Conservation (phyloP, 495 filamentous ascomycete genomes). For the Clohesyomyces aquaticus region DNA sequence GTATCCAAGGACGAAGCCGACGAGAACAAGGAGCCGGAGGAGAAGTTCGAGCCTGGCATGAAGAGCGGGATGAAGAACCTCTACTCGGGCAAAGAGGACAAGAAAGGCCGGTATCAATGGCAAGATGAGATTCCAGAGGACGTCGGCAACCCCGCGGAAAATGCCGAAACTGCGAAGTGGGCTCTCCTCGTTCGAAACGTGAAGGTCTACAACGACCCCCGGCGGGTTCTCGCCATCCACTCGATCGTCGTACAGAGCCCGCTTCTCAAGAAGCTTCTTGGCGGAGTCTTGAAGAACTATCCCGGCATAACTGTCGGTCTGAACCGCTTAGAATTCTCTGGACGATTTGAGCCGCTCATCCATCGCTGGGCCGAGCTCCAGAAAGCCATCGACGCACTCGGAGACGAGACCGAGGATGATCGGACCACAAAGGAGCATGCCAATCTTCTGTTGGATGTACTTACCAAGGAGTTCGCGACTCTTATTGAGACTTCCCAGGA, state of each 20-base stretch:
- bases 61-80: conserved; percentile 33
- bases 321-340: conserved; percentile 61
- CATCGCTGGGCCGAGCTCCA: conserved; percentile 66
- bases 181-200: conserved; percentile 58
- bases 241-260: conserved; percentile 70
- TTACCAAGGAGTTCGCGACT: conserved; percentile 63
- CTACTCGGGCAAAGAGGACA: conserved; percentile 49
- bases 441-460: conserved; percentile 58
- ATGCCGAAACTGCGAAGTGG: conserved; percentile 56
- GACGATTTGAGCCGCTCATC: conserved; percentile 66
- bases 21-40: conserved; percentile 9
- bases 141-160: conserved; percentile 55
- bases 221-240: conserved; percentile 63
- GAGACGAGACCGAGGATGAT: conserved; percentile 50
- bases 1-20: conserved; percentile 5
- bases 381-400: conserved; percentile 43
- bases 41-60: conserved; percentile 35
- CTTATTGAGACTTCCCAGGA: conserved; percentile 61
- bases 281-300: conserved; percentile 62
- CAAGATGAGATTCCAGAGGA: conserved; percentile 51
- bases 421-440: conserved; percentile 58
- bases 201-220: conserved; percentile 59
- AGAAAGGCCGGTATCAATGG: conserved; percentile 50
- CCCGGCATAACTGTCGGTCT: conserved; percentile 66
- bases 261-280: conserved; percentile 60